Percentiles rank a stretch among this genome's conserved stretches.
Conservation (phyloP, 345 rosid species). For the Gossypium turneri region DNA sequence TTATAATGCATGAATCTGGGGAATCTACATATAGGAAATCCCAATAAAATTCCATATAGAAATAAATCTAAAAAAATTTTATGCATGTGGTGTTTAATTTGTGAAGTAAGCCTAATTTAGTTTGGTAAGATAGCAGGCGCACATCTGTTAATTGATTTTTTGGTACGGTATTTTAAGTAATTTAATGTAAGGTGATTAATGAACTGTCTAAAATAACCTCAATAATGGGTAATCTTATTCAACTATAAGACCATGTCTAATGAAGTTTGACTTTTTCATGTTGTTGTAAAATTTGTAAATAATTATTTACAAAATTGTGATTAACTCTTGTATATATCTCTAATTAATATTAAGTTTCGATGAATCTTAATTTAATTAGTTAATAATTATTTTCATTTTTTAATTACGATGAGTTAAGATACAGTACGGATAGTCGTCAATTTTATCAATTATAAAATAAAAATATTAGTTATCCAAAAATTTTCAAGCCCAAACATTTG, state of each 20-base stretch:
- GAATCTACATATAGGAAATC: too few species aligned
- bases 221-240: neutral
- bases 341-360: neutral
- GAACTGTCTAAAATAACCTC: neutral
- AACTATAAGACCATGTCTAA: neutral
- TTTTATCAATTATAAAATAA: too few species aligned
- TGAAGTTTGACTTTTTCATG: neutral
- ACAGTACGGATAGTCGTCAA: too few species aligned
- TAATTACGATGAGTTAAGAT: fast-evolving
- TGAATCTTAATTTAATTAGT: too few species aligned
- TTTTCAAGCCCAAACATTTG: neutral
- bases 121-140: neutral
- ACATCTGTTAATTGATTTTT: too few species aligned
- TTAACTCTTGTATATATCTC: neutral
- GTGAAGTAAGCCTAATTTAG: neutral
- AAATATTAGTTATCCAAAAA: neutral
- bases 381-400: too few species aligned
- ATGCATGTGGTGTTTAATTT: neutral
- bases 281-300: neutral
- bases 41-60: too few species aligned
- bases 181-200: neutral
- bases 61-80: too few species aligned
- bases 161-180: too few species aligned
- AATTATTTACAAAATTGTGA: neutral
- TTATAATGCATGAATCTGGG: too few species aligned